phyloP scores from a whole-genome alignment of 2,329 filamentous ascomycete genomes.

The Phoma sp. region DNA sequence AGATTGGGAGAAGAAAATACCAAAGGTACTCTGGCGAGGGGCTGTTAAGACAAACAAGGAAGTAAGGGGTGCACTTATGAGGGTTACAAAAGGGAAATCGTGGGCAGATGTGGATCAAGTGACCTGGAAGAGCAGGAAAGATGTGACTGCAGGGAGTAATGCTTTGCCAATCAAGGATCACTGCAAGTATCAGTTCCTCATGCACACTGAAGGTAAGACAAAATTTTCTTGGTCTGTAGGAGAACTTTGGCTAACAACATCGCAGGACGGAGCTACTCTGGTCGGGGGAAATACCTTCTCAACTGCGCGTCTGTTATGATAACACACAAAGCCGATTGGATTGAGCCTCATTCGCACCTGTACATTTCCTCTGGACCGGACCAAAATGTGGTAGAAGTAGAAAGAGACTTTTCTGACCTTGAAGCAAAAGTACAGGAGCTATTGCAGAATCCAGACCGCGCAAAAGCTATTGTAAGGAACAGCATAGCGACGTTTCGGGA shows the following conservation, averaged over 20 bases:
- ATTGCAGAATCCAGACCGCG: slow-evolving; percentile 40
- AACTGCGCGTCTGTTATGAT: slow-evolving; percentile 53
- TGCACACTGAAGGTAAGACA: slow-evolving; percentile 59
- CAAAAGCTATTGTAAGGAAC: slow-evolving; percentile 44
- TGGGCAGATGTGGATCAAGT: slow-evolving; percentile 45
- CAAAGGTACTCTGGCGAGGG: slow-evolving; percentile 45
- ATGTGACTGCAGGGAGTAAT: too few relatives aligned
- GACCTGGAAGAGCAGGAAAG: slow-evolving; percentile 41
- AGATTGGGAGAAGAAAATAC: slow-evolving; percentile 38
- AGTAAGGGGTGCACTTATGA: slow-evolving; percentile 35
- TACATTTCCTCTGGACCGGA: slow-evolving; percentile 35
- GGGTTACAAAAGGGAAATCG: slow-evolving; percentile 37
- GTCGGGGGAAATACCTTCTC: slow-evolving; percentile 60
- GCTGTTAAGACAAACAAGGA: slow-evolving; percentile 35
- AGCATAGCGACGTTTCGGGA: slow-evolving; percentile 39
- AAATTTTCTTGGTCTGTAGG: not conserved
- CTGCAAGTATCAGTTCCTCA: slow-evolving; percentile 62
- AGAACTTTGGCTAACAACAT: slow-evolving; percentile 19
- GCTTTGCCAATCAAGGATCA: slow-evolving; percentile 59
- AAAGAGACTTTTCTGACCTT: slow-evolving; percentile 45
- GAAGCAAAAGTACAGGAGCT: slow-evolving; percentile 38
- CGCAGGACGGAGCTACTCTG: slow-evolving; percentile 55
- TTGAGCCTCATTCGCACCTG: slow-evolving; percentile 44
- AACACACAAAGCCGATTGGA: slow-evolving; percentile 45
- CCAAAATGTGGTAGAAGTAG: slow-evolving; percentile 45